Conservation (phyloP, 1,284 basidiomycete genomes). For the Binderoboletus segoi region DNA sequence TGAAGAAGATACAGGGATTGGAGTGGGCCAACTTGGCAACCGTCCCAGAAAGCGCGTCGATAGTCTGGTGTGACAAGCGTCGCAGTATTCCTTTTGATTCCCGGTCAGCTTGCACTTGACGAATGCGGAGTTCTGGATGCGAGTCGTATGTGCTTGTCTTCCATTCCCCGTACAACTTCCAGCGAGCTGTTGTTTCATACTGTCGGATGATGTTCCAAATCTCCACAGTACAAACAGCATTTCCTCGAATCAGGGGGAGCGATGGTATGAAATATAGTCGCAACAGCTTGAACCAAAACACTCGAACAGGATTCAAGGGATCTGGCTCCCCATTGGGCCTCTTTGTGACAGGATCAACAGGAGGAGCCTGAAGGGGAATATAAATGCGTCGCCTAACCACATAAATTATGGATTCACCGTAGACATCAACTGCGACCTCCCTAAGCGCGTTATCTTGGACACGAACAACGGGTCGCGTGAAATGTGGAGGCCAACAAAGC, state of each 20-base stretch:
- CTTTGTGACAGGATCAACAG: slow-evolving; percentile 60
- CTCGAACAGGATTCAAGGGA: slow-evolving; percentile 55
- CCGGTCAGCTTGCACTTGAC: slow-evolving; percentile 69
- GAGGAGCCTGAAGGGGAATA: slow-evolving; percentile 40
- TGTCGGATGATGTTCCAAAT: slow-evolving; percentile 84
- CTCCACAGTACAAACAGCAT: slow-evolving; percentile 85
- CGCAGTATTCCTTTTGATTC: slow-evolving; percentile 83
- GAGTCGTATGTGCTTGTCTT: slow-evolving; percentile 70
- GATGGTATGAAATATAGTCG: slow-evolving; percentile 86
- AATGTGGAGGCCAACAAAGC: slow-evolving; percentile 74
- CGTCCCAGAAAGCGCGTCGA: slow-evolving; percentile 80
- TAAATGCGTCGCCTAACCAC: slow-evolving; percentile 16
- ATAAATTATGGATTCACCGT: slow-evolving; percentile 44
- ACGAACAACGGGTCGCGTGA: slow-evolving; percentile 70
- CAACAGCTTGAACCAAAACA: slow-evolving; percentile 82
- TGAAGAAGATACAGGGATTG: slow-evolving; percentile 92
- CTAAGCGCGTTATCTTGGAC: slow-evolving; percentile 63
- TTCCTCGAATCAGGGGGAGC: slow-evolving; percentile 81
- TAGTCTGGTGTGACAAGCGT: slow-evolving; percentile 80
- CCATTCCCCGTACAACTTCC: slow-evolving; percentile 96
- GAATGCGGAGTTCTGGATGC: slow-evolving; percentile 74
- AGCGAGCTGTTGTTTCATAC: slow-evolving; percentile 81
- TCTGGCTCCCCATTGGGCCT: slow-evolving; percentile 54
- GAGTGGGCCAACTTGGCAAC: slow-evolving; percentile 95
- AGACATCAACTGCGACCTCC: slow-evolving; percentile 48